Base-by-base conservation (phyloP, 2,329 filamentous ascomycete species). In the Ophidiomyces ophidiicola region DNA sequence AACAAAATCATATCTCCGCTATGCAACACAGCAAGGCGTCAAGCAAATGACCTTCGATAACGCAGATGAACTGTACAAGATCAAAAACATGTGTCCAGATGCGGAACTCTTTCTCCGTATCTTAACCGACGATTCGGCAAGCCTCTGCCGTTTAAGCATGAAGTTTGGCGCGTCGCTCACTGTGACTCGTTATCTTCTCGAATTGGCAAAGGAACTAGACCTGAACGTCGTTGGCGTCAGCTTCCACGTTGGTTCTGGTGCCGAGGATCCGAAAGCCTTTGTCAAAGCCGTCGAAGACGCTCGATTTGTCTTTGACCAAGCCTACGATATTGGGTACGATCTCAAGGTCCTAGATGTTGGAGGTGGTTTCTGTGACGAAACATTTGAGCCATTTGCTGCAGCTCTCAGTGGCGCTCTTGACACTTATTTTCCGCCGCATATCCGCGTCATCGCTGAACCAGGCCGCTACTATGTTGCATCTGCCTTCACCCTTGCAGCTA, bases 31-130 rank as follows among this genome's bases (percentile, higher is more conserved):
- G 57, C 71, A 79, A 50, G 82, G 81, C 50, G 90, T 98, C 59
- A 88, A 82, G 68, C 84, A 94, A 71, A 96, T 98, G 88, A 98
- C 90, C 2, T 96, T 98, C 58, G 90, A 98, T 73, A 98, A 98
- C 54, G 77, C 82, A 59, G 90, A 98, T 61, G 90, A 98, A 71
- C 75, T 98, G 37, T 85, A 88, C 75, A 98, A 98, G 74, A 88
- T 93, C 62, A 90, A 92, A 63, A 82, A 85, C 62, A 75, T 90
- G 52, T 94, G 75, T 57, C 88, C 90, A 2, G 77, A 76, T 33
- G 90, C 90, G 19, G 84, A 94, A 67, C 77, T 98, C 29, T 93
- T 82, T 63, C 71, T 98, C 45, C 87, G 90, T 53, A 98, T 98
- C 65, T 71, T 86, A 58, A 98, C 90, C 44, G 90, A 98, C 58